phyloP scores from a whole-genome alignment of 2,329 filamentous ascomycete genomes.

The Arthrinium phaeospermum region DNA sequence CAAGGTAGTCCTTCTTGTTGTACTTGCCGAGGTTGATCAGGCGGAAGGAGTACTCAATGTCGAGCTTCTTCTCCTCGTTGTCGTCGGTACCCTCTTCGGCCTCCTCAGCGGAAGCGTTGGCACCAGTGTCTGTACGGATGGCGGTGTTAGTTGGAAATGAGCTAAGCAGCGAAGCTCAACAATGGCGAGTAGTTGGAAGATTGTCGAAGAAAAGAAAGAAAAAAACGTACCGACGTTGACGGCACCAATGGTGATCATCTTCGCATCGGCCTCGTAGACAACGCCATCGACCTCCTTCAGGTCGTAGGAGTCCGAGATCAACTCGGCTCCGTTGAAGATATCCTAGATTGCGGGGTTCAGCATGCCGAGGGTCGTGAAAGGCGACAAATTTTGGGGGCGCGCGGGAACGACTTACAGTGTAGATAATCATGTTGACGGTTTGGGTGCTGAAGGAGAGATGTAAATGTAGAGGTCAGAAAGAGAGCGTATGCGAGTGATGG shows the following conservation, averaged over 20 bases:
- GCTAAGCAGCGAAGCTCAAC: not conserved
- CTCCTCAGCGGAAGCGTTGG: constrained; percentile 96
- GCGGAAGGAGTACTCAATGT: constrained; percentile 92
- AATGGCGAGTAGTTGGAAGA: not conserved
- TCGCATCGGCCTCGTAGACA: constrained; percentile 90
- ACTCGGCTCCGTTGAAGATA: constrained; percentile 78
- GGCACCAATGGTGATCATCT: constrained; percentile 81
- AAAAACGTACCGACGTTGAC: constrained; percentile 71
- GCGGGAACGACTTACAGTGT: not conserved
- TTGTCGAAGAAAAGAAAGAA: not conserved
- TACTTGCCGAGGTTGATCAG: constrained; percentile 74
- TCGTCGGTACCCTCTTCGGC: constrained; percentile 80
- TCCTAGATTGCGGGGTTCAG: constrained; percentile 63
- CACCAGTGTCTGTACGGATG: constrained; percentile 73
- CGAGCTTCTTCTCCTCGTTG: constrained; percentile 76
- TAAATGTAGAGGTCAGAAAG: constrained; percentile 6
- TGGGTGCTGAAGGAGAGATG: constrained; percentile 3
- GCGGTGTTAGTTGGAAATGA: not conserved
- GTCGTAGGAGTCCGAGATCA: constrained; percentile 94
- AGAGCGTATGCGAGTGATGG: constrained; percentile 7
- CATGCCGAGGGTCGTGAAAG: not conserved
- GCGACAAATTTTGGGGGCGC: not conserved
- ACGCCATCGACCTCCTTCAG: constrained; percentile 80
- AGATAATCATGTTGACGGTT: constrained; percentile 21
- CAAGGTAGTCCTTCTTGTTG: constrained; percentile 87